Percentiles rank a stretch among this genome's conserved stretches.
phyloP scores from a whole-genome alignment of 2,329 filamentous ascomycete genomes.

The Raffaelea ambrosiae region DNA sequence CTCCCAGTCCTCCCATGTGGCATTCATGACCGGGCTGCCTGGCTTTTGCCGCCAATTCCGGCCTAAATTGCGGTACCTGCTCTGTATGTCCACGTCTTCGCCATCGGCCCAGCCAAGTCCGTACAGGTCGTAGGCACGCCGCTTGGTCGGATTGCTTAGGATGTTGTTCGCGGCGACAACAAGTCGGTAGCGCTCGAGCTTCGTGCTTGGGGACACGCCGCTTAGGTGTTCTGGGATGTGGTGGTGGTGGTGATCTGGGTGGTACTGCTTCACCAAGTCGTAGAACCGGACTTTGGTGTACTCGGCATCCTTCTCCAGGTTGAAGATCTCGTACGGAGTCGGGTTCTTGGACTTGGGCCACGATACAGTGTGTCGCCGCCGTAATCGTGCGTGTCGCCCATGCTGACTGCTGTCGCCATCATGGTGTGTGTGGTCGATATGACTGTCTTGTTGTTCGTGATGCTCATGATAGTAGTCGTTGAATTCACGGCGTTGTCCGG shows the following conservation, averaged over 20 bases:
- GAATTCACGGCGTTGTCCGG: too few species aligned
- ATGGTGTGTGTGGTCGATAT: neutral
- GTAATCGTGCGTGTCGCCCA: neutral
- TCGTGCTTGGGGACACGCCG: slow-evolving; percentile 48
- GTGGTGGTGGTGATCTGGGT: slow-evolving; percentile 61
- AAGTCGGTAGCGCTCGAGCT: slow-evolving; percentile 83
- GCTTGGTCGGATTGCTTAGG: slow-evolving; percentile 70
- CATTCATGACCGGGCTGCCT: slow-evolving; percentile 55
- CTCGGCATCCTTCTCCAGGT: slow-evolving; percentile 42
- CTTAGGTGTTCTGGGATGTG: slow-evolving; percentile 21
- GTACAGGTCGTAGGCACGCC: slow-evolving; percentile 71
- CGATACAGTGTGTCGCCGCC: neutral
- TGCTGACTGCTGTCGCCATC: neutral
- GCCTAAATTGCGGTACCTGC: slow-evolving; percentile 30
- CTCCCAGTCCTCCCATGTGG: slow-evolving; percentile 98
- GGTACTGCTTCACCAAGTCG: slow-evolving; percentile 89
- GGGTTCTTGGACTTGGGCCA: slow-evolving; percentile 47
- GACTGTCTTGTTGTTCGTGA: neutral
- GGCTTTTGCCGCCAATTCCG: slow-evolving; percentile 39
- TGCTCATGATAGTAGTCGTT: too few species aligned
- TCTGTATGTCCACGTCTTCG: slow-evolving; percentile 37
- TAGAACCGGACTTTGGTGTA: slow-evolving; percentile 85
- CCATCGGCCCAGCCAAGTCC: slow-evolving; percentile 70
- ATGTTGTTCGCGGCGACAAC: slow-evolving; percentile 83
- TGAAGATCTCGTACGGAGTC: slow-evolving; percentile 87